Conservation (phyloP, 78 protist species). For the Speleostelium caveatum region DNA sequence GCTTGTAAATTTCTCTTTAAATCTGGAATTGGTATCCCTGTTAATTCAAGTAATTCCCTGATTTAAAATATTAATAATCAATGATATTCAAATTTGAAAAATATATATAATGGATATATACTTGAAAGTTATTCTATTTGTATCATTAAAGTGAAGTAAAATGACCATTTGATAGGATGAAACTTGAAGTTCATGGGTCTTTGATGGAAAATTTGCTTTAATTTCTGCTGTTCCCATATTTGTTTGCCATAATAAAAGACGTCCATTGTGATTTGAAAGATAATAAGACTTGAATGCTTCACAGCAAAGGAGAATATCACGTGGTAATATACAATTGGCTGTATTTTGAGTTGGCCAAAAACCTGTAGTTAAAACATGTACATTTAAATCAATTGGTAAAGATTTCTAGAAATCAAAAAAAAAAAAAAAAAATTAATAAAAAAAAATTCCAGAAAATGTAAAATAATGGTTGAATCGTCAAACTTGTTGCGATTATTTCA, state of each 20-base stretch:
- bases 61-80: too few relatives aligned
- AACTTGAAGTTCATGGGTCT: slow-evolving; percentile 89
- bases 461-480: too few relatives aligned
- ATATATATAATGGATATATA: too few relatives aligned
- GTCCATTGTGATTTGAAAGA: slow-evolving; percentile 87
- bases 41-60: too few relatives aligned
- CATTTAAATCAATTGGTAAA: slow-evolving; percentile 80
- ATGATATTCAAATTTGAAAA: too few relatives aligned
- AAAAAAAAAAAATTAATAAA: background rate
- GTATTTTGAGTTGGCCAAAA: slow-evolving; percentile 92
- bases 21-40: slow-evolving; percentile 80
- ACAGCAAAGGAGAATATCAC: slow-evolving; percentile 58
- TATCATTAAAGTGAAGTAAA: slow-evolving; percentile 90
- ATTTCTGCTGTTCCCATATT: slow-evolving; percentile 94
- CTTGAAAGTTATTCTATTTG: slow-evolving; percentile 48
- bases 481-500: too few relatives aligned
- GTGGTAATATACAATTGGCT: slow-evolving; percentile 69
- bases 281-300: slow-evolving; percentile 89
- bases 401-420: slow-evolving; percentile 8
- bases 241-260: slow-evolving; percentile 92
- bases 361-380: slow-evolving; percentile 94
- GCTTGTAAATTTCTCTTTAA: slow-evolving; percentile 90
- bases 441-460: too few relatives aligned
- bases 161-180: slow-evolving; percentile 92
- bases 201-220: slow-evolving; percentile 80